Percentiles rank a stretch among this genome's conserved stretches.
Conservation (phyloP, 176 grass and related monocot species). For the Musa beccarii region DNA sequence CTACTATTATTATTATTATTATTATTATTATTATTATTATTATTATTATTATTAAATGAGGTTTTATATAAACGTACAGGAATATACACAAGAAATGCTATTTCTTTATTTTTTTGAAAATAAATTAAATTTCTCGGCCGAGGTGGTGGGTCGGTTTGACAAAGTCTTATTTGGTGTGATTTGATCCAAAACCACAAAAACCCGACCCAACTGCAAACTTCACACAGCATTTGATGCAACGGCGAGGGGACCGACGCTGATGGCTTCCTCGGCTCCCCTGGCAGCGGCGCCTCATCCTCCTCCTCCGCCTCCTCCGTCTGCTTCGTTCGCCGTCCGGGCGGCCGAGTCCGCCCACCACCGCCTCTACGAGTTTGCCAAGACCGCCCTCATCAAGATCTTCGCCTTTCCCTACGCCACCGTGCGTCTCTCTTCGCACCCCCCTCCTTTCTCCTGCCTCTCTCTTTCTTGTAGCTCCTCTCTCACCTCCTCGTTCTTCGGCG, state of each 20-base stretch:
- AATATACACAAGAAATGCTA: too few species aligned
- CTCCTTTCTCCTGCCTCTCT: background rate
- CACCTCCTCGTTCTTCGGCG: background rate
- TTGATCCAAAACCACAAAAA: background rate
- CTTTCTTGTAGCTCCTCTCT: slow-evolving; percentile 1
- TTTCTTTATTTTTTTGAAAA: too few species aligned
- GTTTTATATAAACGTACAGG: too few species aligned
- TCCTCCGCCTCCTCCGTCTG: background rate
- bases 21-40: too few species aligned
- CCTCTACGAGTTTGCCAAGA: slow-evolving; percentile 60
- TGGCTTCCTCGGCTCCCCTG: background rate
- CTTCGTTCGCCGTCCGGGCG: background rate
- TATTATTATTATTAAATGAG: too few species aligned
- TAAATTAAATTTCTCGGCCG: too few species aligned
- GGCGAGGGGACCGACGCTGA: background rate
- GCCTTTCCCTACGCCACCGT: slow-evolving; percentile 89
- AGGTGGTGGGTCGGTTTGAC: too few species aligned
- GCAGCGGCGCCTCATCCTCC: background rate
- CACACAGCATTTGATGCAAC: background rate
- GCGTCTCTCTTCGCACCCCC: background rate
- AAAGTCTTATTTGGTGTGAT: too few species aligned
- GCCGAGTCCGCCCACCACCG: slow-evolving; percentile 31
- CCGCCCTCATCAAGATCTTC: slow-evolving; percentile 72
- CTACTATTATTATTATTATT: too few species aligned
- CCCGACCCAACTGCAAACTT: background rate